Evolutionary conservation across 176 grass and related monocot genomes (phyloP).

Genomic region (Aechmea fasciata): DNA sequence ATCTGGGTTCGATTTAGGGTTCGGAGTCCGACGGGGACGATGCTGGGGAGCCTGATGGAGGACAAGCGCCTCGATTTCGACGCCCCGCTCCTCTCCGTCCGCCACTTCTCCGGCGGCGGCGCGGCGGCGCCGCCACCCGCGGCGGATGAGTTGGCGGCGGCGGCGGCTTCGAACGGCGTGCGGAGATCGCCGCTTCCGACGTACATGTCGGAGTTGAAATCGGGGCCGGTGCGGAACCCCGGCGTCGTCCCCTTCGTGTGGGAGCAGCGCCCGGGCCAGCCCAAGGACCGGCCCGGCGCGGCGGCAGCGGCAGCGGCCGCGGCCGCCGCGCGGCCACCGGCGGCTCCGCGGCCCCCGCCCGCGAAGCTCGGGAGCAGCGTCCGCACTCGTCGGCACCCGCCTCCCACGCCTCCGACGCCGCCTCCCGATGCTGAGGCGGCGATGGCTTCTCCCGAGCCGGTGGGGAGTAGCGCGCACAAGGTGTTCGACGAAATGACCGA

Average conservation of each 20-base stretch:
- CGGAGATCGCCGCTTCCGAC: constrained; percentile 31
- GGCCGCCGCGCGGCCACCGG: constrained; percentile 6
- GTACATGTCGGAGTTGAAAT: constrained; percentile 44
- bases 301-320: constrained; percentile 15
- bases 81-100: constrained; percentile 68
- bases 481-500: not conserved
- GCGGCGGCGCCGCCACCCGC: constrained; percentile 19
- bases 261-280: constrained; percentile 77
- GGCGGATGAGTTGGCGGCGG: not conserved
- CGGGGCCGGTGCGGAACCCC: constrained; percentile 59
- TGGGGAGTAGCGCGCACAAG: not conserved
- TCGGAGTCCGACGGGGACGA: not conserved
- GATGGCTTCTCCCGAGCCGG: not conserved
- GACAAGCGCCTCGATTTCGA: constrained; percentile 54
- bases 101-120: constrained; percentile 32
- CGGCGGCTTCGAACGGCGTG: not conserved
- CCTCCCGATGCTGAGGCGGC: not conserved
- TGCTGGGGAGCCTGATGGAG: not conserved
- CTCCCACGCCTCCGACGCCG: not conserved
- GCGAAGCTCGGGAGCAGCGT: constrained; percentile 13
- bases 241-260: constrained; percentile 76
- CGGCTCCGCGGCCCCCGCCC: constrained; percentile 1
- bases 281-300: constrained; percentile 47
- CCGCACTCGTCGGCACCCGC: constrained; percentile 13
- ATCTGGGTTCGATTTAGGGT: not conserved